Evolutionary conservation across 345 rosid species (phyloP).

Genomic region (Hevea brasiliensis): DNA sequence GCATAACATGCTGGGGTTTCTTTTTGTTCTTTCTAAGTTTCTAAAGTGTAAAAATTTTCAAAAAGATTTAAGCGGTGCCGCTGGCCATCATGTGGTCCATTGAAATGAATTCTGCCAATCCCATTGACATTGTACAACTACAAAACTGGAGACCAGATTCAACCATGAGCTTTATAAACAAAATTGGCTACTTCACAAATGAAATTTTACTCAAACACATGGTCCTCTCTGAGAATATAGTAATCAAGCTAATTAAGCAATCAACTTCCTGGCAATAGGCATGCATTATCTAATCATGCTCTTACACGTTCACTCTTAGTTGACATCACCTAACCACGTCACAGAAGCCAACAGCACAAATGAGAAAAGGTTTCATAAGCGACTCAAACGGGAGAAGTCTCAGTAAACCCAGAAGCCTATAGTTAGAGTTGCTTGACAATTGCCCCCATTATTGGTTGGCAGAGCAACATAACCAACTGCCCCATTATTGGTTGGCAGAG

Average conservation of each 20-base stretch:
- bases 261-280: background rate
- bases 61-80: constrained; percentile 15
- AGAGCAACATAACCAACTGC: no score
- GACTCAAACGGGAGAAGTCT: background rate
- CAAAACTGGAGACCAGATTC: background rate
- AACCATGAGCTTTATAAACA: background rate
- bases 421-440: background rate
- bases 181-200: background rate
- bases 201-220: no score
- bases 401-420: background rate
- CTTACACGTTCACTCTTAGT: background rate
- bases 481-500: background rate
- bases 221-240: no score
- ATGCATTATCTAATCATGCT: background rate
- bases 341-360: background rate
- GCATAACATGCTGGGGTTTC: constrained; percentile 31
- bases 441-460: background rate
- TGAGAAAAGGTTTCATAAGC: background rate
- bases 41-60: constrained; percentile 15
- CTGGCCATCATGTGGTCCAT: constrained; percentile 17
- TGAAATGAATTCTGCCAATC: background rate
- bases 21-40: constrained; percentile 41
- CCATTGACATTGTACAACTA: background rate
- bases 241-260: no score
- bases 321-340: background rate